A percentile compares a stretch with the other conserved stretches of the same genome.
These are phyloP conservation scores for Suillus alpinus DNA, from an alignment of 768 basidiomycete genomes.

Conservation along the genomic window DNA sequence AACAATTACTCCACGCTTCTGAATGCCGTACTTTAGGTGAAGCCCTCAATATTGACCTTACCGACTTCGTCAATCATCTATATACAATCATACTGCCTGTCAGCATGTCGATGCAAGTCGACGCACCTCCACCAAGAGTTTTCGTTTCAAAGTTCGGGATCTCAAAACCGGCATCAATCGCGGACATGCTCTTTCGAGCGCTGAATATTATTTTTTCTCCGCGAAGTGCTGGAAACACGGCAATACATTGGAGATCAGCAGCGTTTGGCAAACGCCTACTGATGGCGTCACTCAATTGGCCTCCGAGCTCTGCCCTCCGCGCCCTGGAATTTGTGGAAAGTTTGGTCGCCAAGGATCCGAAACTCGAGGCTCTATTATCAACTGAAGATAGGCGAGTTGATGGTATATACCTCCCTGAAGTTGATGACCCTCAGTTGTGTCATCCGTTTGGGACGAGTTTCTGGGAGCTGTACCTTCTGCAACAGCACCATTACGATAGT, in stretches of 20 bases:
- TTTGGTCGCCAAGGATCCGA: slow-evolving; percentile 73
- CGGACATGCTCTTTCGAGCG: slow-evolving; percentile 84
- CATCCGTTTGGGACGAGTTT: slow-evolving; percentile 82
- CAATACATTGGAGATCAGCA: slow-evolving; percentile 74
- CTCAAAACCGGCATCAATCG: slow-evolving; percentile 35
- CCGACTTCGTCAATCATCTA: slow-evolving; percentile 81
- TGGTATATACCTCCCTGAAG: slow-evolving; percentile 80
- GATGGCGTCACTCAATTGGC: slow-evolving; percentile 77
- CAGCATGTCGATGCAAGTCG: slow-evolving; percentile 63
- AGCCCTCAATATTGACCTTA: slow-evolving; percentile 94
- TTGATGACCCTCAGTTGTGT: slow-evolving; percentile 86
- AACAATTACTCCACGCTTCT: slow-evolving; percentile 12
- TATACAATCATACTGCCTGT: slow-evolving; percentile 81
- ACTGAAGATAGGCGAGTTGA: slow-evolving; percentile 84
- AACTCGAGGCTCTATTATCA: slow-evolving; percentile 79
- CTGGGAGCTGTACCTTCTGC: slow-evolving; percentile 77
- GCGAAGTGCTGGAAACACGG: slow-evolving; percentile 48
- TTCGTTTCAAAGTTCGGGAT: slow-evolving; percentile 24
- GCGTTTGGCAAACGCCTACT: slow-evolving; percentile 95
- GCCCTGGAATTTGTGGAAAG: slow-evolving; percentile 70
- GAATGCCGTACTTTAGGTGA: slow-evolving; percentile 57
- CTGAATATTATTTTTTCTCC: slow-evolving; percentile 81
- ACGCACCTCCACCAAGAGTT: slow-evolving; percentile 41
- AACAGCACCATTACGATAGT: slow-evolving; percentile 60
- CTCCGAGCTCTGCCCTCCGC: slow-evolving; percentile 60